Percentiles rank a stretch among this genome's conserved stretches.
Conservation (phyloP, 1,284 basidiomycete genomes). For the Chiua sp. region DNA sequence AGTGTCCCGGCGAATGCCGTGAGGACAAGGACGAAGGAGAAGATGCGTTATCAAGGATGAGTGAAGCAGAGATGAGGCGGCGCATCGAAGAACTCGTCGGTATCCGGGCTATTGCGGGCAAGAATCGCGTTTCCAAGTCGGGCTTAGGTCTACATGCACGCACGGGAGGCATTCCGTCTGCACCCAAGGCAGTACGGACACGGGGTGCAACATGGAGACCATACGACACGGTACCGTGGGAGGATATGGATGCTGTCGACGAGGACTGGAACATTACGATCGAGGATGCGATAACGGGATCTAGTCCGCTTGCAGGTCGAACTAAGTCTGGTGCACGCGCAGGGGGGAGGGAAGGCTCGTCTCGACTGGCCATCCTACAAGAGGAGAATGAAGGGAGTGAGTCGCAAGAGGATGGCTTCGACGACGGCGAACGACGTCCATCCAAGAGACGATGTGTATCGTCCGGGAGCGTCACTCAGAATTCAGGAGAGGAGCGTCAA, state of each 20-base stretch:
- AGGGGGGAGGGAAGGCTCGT: conserved; percentile 11
- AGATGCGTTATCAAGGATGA: conserved; percentile 32
- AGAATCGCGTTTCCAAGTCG: conserved; percentile 23
- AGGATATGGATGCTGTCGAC: conserved; percentile 25
- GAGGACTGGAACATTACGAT: conserved; percentile 3
- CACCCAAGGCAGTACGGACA: conserved; percentile 33
- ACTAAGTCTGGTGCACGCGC: conserved; percentile 7
- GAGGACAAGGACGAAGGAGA: not conserved
- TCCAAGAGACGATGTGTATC: conserved; percentile 25
- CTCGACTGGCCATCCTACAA: conserved; percentile 28
- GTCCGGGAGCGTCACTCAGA: not conserved
- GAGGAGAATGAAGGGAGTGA: conserved; percentile 32
- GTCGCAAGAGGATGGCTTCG: conserved; percentile 9
- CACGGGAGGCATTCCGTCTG: conserved; percentile 21
- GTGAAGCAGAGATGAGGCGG: conserved; percentile 47
- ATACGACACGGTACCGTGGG: conserved; percentile 25
- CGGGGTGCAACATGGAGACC: conserved; percentile 23
- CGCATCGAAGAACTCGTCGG: conserved; percentile 59
- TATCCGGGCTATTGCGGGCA: conserved; percentile 39
- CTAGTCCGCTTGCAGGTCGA: conserved; percentile 35
- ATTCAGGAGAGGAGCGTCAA: not conserved
- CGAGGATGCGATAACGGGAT: conserved; percentile 28
- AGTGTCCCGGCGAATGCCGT: not conserved
- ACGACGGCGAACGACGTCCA: conserved; percentile 18
- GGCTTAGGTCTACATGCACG: conserved; percentile 20